phyloP scores from a whole-genome alignment of 176 grass and related monocot species.

The Metroxylon sagu region DNA sequence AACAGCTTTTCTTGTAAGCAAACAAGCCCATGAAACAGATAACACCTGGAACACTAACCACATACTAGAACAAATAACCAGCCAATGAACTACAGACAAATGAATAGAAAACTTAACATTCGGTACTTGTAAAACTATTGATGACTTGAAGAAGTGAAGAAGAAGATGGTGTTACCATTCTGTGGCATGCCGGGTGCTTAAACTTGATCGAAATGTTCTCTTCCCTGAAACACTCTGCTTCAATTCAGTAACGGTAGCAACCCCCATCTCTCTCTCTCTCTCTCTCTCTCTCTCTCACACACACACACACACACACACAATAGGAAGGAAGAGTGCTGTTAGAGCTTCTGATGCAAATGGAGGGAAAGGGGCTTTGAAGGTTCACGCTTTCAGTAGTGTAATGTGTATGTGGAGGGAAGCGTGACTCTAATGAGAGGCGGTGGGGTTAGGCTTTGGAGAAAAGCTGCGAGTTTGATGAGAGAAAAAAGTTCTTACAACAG shows the following conservation, averaged over 20 bases:
- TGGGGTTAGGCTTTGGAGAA: no score
- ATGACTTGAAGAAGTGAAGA: background rate
- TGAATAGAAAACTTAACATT: background rate
- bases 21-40: no score
- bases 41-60: no score
- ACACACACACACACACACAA: background rate
- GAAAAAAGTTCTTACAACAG: no score
- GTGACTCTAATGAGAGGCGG: no score
- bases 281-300: slow-evolving; percentile 12
- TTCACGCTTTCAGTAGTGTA: slow-evolving; percentile 9
- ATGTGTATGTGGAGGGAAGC: background rate
- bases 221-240: slow-evolving; percentile 94
- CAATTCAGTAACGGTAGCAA: slow-evolving; percentile 77
- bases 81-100: background rate
- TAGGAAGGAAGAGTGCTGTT: background rate
- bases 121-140: background rate
- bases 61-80: no score
- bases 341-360: background rate
- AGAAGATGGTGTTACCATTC: slow-evolving; percentile 53
- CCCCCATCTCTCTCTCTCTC: slow-evolving; percentile 53
- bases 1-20: no score
- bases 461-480: no score
- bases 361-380: slow-evolving; percentile 4
- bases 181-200: slow-evolving; percentile 55
- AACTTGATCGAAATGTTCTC: slow-evolving; percentile 62